Evolutionary conservation across 2,329 filamentous ascomycete genomes (phyloP).

Genomic region (Diplodia seriata): DNA sequence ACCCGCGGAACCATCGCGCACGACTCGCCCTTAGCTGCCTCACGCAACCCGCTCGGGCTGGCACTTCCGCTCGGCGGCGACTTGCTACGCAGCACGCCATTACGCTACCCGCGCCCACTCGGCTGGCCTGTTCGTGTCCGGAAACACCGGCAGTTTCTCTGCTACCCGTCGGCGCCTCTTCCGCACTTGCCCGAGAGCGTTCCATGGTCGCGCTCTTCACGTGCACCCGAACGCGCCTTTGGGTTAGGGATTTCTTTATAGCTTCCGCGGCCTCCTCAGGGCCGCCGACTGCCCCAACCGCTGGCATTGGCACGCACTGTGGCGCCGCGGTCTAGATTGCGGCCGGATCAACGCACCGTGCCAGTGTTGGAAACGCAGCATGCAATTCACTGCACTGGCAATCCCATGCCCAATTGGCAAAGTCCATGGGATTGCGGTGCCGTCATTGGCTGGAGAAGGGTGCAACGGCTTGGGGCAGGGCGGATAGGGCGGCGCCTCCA

Average conservation of each 20-base stretch:
- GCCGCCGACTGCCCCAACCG: not conserved
- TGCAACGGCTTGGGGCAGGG: not conserved
- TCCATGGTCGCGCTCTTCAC: not conserved
- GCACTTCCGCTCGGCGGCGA: not conserved
- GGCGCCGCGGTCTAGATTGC: not conserved
- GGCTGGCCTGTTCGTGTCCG: slow-evolving; percentile 8
- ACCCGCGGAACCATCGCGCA: not conserved
- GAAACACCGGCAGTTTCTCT: slow-evolving; percentile 19
- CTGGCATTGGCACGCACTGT: not conserved
- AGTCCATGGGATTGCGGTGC: too few relatives aligned
- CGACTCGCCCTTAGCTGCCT: slow-evolving; percentile 10
- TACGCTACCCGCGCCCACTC: not conserved
- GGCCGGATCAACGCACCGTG: not conserved
- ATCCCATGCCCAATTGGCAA: too few relatives aligned
- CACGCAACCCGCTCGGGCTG: slow-evolving; percentile 9
- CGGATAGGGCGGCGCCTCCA: not conserved
- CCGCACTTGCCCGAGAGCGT: not conserved
- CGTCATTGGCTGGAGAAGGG: not conserved
- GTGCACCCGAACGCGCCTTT: not conserved
- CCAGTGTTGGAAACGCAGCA: not conserved
- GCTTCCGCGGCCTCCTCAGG: not conserved
- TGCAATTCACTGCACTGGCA: not conserved
- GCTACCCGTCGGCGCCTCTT: not conserved
- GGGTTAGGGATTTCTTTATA: not conserved
- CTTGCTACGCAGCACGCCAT: not conserved